Percentiles rank a stretch among this genome's conserved stretches.
Evolutionary conservation across 306 rosid genomes (phyloP).

Genomic region (Rosa multiflora): DNA sequence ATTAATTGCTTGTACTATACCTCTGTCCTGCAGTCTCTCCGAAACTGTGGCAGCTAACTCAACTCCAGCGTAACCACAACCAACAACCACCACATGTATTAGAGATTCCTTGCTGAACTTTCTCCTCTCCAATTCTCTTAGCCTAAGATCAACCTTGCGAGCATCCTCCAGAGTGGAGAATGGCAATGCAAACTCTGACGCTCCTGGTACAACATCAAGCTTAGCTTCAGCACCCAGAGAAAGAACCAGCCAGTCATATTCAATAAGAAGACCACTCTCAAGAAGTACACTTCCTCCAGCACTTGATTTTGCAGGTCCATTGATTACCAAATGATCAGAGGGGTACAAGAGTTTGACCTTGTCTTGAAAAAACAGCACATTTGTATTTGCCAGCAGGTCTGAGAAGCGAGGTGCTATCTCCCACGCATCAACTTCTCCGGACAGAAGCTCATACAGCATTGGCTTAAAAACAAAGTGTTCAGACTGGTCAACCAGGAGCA

Average conservation of each 20-base stretch:
- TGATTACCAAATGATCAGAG: constrained; percentile 50
- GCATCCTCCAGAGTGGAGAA: constrained; percentile 93
- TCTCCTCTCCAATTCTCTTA: constrained; percentile 74
- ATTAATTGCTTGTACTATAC: constrained; percentile 79
- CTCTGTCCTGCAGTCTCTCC: constrained; percentile 81
- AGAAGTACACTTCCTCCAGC: constrained; percentile 81
- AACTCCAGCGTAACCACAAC: constrained; percentile 94
- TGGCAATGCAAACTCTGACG: constrained; percentile 74
- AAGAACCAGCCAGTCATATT: constrained; percentile 99
- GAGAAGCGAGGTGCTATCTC: constrained; percentile 95
- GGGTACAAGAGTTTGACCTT: constrained; percentile 70
- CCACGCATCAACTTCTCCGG: constrained; percentile 98
- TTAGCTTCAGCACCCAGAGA: constrained; percentile 93
- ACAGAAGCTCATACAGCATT: constrained; percentile 90
- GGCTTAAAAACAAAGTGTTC: constrained; percentile 74
- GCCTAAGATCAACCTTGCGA: constrained; percentile 59
- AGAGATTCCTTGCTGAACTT: constrained; percentile 62
- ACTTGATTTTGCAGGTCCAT: constrained; percentile 47
- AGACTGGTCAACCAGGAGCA: constrained; percentile 59
- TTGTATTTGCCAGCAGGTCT: constrained; percentile 72
- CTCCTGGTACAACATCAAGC: constrained; percentile 89
- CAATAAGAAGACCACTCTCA: constrained; percentile 86
- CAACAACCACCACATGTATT: constrained; percentile 85
- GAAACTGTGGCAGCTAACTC: constrained; percentile 95
- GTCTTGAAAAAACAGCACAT: constrained; percentile 75